These are phyloP conservation scores for Backusella sp. DNA, from an alignment of 192 early-diverging fungal genomes.

Conservation along the genomic window DNA sequence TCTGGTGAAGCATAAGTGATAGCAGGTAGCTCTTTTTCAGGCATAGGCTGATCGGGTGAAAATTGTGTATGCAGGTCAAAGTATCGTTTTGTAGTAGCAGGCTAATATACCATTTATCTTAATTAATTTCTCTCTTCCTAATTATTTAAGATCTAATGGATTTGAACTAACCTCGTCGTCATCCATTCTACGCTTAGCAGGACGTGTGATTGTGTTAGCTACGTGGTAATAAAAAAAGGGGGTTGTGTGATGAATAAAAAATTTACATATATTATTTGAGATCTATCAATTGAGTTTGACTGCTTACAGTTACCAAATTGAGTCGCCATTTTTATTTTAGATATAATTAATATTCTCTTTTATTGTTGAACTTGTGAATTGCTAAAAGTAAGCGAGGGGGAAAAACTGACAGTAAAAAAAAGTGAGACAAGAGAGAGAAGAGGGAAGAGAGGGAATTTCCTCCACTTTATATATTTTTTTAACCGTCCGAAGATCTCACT, in stretches of 20 bases:
- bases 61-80: constrained; percentile 22
- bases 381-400: background rate
- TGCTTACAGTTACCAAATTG: constrained; percentile 16
- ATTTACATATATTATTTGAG: background rate
- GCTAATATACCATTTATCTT: background rate
- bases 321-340: constrained; percentile 1
- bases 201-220: constrained; percentile 3
- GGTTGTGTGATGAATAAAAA: background rate
- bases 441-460: background rate
- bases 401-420: background rate
- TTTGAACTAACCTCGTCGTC: constrained; percentile 8
- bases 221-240: background rate
- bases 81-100: constrained; percentile 6
- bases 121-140: background rate
- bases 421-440: background rate
- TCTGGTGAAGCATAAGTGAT: constrained; percentile 24
- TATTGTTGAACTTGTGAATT: background rate
- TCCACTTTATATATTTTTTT: constrained; percentile 19
- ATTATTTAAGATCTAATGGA: background rate
- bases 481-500: constrained; percentile 11
- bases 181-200: constrained; percentile 14
- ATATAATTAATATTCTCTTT: background rate
- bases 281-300: constrained; percentile 9
- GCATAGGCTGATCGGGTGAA: constrained; percentile 12
- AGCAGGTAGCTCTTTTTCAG: constrained; percentile 15